phyloP scores from a whole-genome alignment of 768 basidiomycete genomes.

The Tylopilus sp. region DNA sequence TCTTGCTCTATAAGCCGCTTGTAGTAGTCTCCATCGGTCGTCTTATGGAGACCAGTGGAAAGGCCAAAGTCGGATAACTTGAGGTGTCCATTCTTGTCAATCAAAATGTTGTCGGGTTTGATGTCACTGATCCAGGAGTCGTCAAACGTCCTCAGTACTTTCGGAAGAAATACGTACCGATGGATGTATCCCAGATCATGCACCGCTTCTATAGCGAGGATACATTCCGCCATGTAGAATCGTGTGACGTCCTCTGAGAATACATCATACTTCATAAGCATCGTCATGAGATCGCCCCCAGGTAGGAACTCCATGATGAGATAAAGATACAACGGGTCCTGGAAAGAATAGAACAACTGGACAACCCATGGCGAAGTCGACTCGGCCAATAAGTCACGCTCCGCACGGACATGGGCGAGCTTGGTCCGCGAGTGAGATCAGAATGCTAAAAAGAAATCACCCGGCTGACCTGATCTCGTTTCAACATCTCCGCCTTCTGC shows the following conservation, averaged over 20 bases:
- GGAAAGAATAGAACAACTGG: constrained; percentile 97
- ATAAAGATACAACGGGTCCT: constrained; percentile 93
- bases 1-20: constrained; percentile 84
- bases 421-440: constrained; percentile 31
- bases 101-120: constrained; percentile 98
- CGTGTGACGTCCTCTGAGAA: constrained; percentile 98
- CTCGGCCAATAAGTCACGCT: constrained; percentile 94
- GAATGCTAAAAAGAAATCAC: not conserved
- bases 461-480: constrained; percentile 86
- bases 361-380: constrained; percentile 98
- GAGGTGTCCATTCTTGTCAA: constrained; percentile 94
- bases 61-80: constrained; percentile 98
- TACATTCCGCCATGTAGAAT: constrained; percentile 99
- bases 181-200: constrained; percentile 99
- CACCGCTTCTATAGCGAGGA: constrained; percentile 96
- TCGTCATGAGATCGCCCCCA: constrained; percentile 99
- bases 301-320: constrained; percentile 92
- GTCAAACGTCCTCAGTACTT: constrained; percentile 1
- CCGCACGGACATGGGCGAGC: constrained; percentile 97
- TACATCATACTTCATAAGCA: constrained; percentile 99
- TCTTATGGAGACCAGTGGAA: constrained; percentile 96
- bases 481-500: constrained; percentile 98
- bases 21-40: constrained; percentile 91
- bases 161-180: constrained; percentile 52
- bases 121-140: constrained; percentile 66